Evolutionary conservation across 2,329 filamentous ascomycete species (phyloP).

Genomic region (Fragosphaeria purpurea): DNA sequence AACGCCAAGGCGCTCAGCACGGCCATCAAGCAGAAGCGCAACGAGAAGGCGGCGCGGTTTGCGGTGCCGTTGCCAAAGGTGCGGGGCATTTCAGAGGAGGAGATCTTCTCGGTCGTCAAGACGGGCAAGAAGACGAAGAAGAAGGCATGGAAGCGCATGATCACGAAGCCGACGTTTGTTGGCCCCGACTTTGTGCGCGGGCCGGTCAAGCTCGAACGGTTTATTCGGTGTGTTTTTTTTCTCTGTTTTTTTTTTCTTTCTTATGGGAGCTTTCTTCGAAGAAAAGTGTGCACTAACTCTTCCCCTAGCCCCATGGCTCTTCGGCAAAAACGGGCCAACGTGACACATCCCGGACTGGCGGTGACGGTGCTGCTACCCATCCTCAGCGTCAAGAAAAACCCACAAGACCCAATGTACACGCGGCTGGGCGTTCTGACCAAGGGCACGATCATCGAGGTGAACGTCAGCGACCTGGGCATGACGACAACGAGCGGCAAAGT

Average conservation of each 20-base stretch:
- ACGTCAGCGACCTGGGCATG: slow-evolving; percentile 82
- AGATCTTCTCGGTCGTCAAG: slow-evolving; percentile 75
- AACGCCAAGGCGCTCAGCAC: slow-evolving; percentile 47
- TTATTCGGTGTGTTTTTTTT: slow-evolving; percentile 25
- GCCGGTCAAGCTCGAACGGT: slow-evolving; percentile 66
- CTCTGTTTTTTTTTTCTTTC: too few relatives aligned
- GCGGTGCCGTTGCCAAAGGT: slow-evolving; percentile 89
- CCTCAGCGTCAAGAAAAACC: slow-evolving; percentile 62
- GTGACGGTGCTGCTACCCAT: slow-evolving; percentile 76
- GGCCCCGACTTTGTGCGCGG: slow-evolving; percentile 81
- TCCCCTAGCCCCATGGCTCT: slow-evolving; percentile 25
- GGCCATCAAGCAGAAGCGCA: slow-evolving; percentile 91
- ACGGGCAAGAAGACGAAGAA: slow-evolving; percentile 62
- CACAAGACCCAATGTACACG: slow-evolving; percentile 80
- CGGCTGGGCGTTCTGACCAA: slow-evolving; percentile 74
- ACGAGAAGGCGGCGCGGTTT: slow-evolving; percentile 90
- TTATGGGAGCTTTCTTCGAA: too few relatives aligned
- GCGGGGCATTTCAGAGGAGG: slow-evolving; percentile 84
- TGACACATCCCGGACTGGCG: slow-evolving; percentile 30
- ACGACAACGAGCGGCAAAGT: slow-evolving; percentile 89
- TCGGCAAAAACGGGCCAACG: slow-evolving; percentile 69
- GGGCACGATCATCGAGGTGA: slow-evolving; percentile 75
- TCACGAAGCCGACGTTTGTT: slow-evolving; percentile 81
- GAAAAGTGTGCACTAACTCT: too few relatives aligned
- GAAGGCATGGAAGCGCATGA: slow-evolving; percentile 57